Evolutionary conservation across 2,329 filamentous ascomycete genomes (phyloP).

Genomic region (Plectosphaerella plurivora): DNA sequence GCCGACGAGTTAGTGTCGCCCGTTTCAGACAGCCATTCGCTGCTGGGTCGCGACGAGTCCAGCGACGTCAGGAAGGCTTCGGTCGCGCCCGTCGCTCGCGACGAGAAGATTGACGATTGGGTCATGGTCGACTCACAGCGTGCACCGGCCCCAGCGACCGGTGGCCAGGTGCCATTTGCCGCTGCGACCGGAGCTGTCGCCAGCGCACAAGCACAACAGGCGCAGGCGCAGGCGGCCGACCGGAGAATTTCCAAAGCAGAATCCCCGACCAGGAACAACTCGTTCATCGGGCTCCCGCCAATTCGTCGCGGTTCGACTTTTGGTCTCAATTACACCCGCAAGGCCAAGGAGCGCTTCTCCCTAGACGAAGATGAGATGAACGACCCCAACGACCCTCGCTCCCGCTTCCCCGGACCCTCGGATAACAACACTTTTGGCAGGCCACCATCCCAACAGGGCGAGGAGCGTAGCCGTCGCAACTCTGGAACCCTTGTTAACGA

Average conservation of each 20-base stretch:
- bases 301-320: slow-evolving; percentile 56
- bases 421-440: slow-evolving; percentile 1
- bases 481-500: background rate
- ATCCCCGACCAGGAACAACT: slow-evolving; percentile 36
- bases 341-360: slow-evolving; percentile 25
- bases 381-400: slow-evolving; percentile 2
- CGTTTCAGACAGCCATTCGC: slow-evolving; percentile 21
- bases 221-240: background rate
- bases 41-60: slow-evolving; percentile 4
- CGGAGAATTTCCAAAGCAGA: background rate
- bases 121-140: slow-evolving; percentile 17
- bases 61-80: background rate
- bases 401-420: background rate
- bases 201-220: background rate
- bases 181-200: background rate
- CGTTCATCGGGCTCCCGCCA: slow-evolving; percentile 54
- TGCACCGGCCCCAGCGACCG: background rate
- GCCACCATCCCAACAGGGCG: background rate
- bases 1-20: slow-evolving; percentile 25
- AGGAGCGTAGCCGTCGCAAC: background rate
- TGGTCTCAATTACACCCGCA: slow-evolving; percentile 31
- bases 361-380: slow-evolving; percentile 27
- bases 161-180: background rate
- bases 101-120: slow-evolving; percentile 25
- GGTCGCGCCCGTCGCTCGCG: background rate